Conservation (phyloP, 2,329 filamentous ascomycete genomes). For the Apiospora aurea region DNA sequence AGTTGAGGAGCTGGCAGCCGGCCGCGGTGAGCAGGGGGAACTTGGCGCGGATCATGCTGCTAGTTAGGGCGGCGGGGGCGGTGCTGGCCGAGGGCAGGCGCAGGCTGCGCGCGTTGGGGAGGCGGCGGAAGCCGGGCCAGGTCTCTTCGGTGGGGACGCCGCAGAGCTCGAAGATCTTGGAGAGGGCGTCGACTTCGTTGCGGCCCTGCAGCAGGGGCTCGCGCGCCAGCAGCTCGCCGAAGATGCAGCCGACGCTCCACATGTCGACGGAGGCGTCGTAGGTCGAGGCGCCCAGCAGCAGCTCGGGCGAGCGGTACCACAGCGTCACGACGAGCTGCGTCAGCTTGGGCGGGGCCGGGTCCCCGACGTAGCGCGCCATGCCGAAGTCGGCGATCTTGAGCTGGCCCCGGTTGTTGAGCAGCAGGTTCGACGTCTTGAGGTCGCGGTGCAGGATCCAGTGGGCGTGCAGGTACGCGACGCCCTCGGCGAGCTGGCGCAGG, state of each 20-base stretch:
- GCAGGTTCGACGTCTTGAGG: constrained; percentile 90
- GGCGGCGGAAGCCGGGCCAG: constrained; percentile 86
- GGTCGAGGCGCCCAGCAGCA: constrained; percentile 79
- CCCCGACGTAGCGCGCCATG: constrained; percentile 90
- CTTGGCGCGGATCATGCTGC: constrained; percentile 69
- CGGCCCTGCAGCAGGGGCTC: constrained; percentile 85
- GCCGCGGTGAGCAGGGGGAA: constrained; percentile 84
- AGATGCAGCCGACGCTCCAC: constrained; percentile 97
- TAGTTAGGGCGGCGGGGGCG: constrained; percentile 45
- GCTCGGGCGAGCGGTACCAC: constrained; percentile 94
- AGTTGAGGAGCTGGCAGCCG: constrained; percentile 73
- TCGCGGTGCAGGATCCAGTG: constrained; percentile 94
- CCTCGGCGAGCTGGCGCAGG: constrained; percentile 80
- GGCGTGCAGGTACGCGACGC: constrained; percentile 83
- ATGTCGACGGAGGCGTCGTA: constrained; percentile 86
- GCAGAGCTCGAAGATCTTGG: constrained; percentile 87
- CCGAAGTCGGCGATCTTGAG: constrained; percentile 98
- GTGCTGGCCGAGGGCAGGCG: constrained; percentile 62
- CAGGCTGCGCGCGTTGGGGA: constrained; percentile 85
- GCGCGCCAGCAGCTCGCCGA: constrained; percentile 86
- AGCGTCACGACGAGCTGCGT: constrained; percentile 95
- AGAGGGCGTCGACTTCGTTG: constrained; percentile 91
- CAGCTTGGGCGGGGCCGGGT: constrained; percentile 75
- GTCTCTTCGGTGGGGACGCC: constrained; percentile 82
- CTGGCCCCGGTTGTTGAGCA: constrained; percentile 93